These are phyloP conservation scores for Ophiosphaerella narmari DNA, from an alignment of 2,329 filamentous ascomycete genomes.

Conservation along the genomic window DNA sequence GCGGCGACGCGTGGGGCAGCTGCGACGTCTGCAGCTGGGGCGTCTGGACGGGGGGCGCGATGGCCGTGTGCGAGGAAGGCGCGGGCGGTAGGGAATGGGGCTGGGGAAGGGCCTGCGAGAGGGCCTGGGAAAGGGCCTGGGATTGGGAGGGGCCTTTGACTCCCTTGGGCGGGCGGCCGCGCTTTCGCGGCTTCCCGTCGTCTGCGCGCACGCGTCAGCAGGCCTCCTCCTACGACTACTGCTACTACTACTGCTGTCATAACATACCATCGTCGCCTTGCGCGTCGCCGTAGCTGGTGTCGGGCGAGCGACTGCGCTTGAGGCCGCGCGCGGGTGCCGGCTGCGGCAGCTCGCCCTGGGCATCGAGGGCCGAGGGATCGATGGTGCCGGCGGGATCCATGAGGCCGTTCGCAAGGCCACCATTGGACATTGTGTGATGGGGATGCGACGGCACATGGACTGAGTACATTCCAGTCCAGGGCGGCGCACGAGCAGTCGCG, in stretches of 20 bases:
- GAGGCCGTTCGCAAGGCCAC: slow-evolving; percentile 46
- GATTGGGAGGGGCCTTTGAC: slow-evolving; percentile 57
- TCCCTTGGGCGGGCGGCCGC: slow-evolving; percentile 64
- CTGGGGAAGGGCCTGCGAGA: slow-evolving; percentile 50
- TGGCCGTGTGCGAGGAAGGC: slow-evolving; percentile 56
- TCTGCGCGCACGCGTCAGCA: slow-evolving; percentile 27
- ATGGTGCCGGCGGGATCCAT: slow-evolving; percentile 49
- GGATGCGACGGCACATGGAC: slow-evolving; percentile 37
- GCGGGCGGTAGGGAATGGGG: slow-evolving; percentile 46
- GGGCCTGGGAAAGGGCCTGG: slow-evolving; percentile 52
- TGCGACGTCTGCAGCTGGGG: slow-evolving; percentile 59
- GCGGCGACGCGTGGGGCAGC: slow-evolving; percentile 57
- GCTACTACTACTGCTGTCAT: too few species aligned
- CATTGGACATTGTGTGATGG: slow-evolving; percentile 45
- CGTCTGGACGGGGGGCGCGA: slow-evolving; percentile 55
- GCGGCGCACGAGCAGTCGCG: slow-evolving; percentile 41
- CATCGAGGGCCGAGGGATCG: slow-evolving; percentile 47
- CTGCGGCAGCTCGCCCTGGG: slow-evolving; percentile 36
- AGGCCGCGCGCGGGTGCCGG: slow-evolving; percentile 38
- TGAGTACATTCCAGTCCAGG: slow-evolving; percentile 45
- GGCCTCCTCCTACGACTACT: neutral
- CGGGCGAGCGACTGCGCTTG: slow-evolving; percentile 50
- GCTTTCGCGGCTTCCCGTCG: slow-evolving; percentile 45
- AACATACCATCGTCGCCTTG: slow-evolving; percentile 33
- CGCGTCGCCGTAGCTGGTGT: slow-evolving; percentile 42